phyloP scores from a whole-genome alignment of 2,329 filamentous ascomycete genomes.

The Fusarium sp. region DNA sequence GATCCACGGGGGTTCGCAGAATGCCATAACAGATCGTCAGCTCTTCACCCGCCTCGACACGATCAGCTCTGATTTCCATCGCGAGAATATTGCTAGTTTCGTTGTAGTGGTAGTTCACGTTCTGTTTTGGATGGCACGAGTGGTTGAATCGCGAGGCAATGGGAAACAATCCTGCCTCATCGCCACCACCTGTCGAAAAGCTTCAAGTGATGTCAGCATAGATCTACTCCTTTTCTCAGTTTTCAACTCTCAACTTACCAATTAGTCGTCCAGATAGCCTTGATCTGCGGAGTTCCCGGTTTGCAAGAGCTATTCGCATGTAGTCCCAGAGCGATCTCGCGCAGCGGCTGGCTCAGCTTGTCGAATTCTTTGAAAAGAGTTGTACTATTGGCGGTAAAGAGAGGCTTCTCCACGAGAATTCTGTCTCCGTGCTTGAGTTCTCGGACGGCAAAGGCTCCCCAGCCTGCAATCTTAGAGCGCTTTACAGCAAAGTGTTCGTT shows the following conservation, averaged over 20 bases:
- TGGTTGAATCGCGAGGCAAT: slow-evolving; percentile 71
- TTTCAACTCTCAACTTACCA: slow-evolving; percentile 54
- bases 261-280: slow-evolving; percentile 62
- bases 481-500: slow-evolving; percentile 60
- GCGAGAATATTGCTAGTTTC: slow-evolving; percentile 52
- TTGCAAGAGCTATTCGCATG: slow-evolving; percentile 52
- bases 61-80: slow-evolving; percentile 55
- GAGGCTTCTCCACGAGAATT: slow-evolving; percentile 61
- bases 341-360: slow-evolving; percentile 50
- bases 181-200: slow-evolving; percentile 48
- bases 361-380: slow-evolving; percentile 55
- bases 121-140: slow-evolving; percentile 61
- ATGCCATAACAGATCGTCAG: slow-evolving; percentile 65
- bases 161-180: slow-evolving; percentile 60
- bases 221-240: background rate
- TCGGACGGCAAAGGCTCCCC: slow-evolving; percentile 61
- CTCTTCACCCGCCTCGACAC: slow-evolving; percentile 60
- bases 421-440: slow-evolving; percentile 55
- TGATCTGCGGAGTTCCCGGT: slow-evolving; percentile 48
- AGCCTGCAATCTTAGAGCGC: slow-evolving; percentile 58
- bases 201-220: slow-evolving; percentile 3
- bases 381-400: slow-evolving; percentile 53
- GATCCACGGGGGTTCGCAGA: slow-evolving; percentile 50
- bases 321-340: slow-evolving; percentile 55
- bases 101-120: slow-evolving; percentile 61